Percentiles rank a stretch among this genome's conserved stretches.
phyloP scores from a whole-genome alignment of 177 flowering plant species.

The Vitis hybrid region DNA sequence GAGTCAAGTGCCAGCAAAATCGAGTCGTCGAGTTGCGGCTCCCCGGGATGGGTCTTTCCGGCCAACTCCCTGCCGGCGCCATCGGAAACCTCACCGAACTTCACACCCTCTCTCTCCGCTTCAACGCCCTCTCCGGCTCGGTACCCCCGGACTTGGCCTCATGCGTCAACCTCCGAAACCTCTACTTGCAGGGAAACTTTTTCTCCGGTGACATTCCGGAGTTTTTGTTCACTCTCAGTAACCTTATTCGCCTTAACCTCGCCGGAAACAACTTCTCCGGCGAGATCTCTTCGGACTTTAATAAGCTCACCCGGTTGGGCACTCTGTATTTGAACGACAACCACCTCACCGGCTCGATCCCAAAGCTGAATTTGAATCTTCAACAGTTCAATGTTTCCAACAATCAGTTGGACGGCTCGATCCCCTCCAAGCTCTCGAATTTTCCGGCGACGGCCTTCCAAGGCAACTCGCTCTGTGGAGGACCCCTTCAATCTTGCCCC shows the following conservation, averaged over 20 bases:
- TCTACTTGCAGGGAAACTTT: constrained; percentile 68
- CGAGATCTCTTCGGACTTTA: constrained; percentile 45
- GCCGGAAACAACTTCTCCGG: constrained; percentile 76
- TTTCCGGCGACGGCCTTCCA: constrained; percentile 32
- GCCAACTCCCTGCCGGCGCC: constrained; percentile 54
- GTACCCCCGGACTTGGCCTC: constrained; percentile 58
- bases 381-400: constrained; percentile 64
- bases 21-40: constrained; percentile 61
- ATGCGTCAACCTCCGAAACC: constrained; percentile 45
- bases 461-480: constrained; percentile 78
- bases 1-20: constrained; percentile 49
- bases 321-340: constrained; percentile 51
- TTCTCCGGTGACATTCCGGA: constrained; percentile 69
- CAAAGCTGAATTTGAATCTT: constrained; percentile 46
- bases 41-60: constrained; percentile 72
- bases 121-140: constrained; percentile 64
- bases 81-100: constrained; percentile 65
- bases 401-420: constrained; percentile 62
- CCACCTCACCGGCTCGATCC: constrained; percentile 59
- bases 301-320: constrained; percentile 50
- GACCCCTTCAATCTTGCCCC: constrained; percentile 53
- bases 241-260: constrained; percentile 55
- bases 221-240: constrained; percentile 36
- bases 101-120: constrained; percentile 67
- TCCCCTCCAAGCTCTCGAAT: constrained; percentile 44